Evolutionary conservation across 805 yeast species (phyloP), one percentile per base, ranked within the genome.

Genomic region (Zygoascus bituminiphila): DNA sequence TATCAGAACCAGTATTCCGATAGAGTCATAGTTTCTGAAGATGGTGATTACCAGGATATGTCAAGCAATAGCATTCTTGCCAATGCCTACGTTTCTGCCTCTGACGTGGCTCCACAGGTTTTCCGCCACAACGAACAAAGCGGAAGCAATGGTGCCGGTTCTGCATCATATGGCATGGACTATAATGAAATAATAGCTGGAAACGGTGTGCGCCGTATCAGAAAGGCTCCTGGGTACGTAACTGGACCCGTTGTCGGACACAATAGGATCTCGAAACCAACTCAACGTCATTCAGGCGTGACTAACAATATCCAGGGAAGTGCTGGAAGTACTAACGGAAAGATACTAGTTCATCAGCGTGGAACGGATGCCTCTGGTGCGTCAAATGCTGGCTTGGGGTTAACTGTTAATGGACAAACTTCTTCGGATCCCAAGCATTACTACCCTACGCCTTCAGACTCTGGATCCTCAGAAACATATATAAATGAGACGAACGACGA

Each of bases 371-470:
- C 15, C 33, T 7, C 9, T 9, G 17, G 5, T 4, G 22, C 12
- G 14, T 19, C 39, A n/a, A 36, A 36, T 36, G 39, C 22, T 19
- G 21, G 39, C 22, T 9, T 12, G 20, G 22, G 22, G 39, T 15
- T 36, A 36, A 9, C 22, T 15, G 39, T 15, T 6, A 36, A 15
- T 15, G 39, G 22, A 4, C 2, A 20, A 14, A 15, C 14, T 5
- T 3, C 9, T 19, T n/a, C 22, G 22, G 24, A 29, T 5, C 24
- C 35, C 40, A 22, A 35, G 21, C 36, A 38, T 15, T 48, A 51
- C 22, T 53, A 53, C 39, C 57, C 55, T 12, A 54, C 57, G 6
- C 57, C 57, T 8, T 52, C 56, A n/a, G 57, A 54, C 29, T 52
- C 56, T 14, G 57, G 57, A 8, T 48, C 53, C n/a, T 47, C 52